These are phyloP conservation scores for Diaporthe nobilis DNA, from an alignment of 2,329 filamentous ascomycete genomes.

Conservation along the genomic window DNA sequence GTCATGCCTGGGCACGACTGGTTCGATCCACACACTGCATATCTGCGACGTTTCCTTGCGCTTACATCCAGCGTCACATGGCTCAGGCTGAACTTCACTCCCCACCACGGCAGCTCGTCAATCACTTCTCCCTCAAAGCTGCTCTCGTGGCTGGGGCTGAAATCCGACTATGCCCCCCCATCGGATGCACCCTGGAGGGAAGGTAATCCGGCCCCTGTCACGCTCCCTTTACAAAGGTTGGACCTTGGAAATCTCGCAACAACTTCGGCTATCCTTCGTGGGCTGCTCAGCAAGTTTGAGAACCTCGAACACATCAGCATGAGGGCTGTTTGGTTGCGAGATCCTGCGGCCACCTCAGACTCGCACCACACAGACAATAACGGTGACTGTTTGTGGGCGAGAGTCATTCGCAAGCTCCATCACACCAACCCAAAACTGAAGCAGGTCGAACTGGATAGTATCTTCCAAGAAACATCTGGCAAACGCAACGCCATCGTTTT, in stretches of 20 bases:
- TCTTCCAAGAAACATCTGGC: background rate
- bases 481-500: background rate
- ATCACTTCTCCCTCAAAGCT: constrained; percentile 47
- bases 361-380: background rate
- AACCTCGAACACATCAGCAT: constrained; percentile 21
- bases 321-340: background rate
- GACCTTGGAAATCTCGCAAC: constrained; percentile 22
- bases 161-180: constrained; percentile 25
- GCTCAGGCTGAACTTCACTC: constrained; percentile 66
- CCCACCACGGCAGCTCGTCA: background rate
- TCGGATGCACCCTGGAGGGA: background rate
- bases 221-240: constrained; percentile 28
- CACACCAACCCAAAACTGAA: constrained; percentile 3
- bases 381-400: constrained; percentile 30
- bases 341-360: background rate
- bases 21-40: constrained; percentile 42
- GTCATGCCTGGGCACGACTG: constrained; percentile 16
- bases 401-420: constrained; percentile 16
- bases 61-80: constrained; percentile 60
- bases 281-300: constrained; percentile 26
- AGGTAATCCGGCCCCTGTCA: constrained; percentile 34
- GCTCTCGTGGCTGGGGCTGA: constrained; percentile 56
- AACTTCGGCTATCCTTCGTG: background rate
- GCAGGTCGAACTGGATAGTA: background rate
- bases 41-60: constrained; percentile 55